Base-by-base conservation (phyloP, 2,329 filamentous ascomycete genomes). In the Microcyclospora pomicola region DNA sequence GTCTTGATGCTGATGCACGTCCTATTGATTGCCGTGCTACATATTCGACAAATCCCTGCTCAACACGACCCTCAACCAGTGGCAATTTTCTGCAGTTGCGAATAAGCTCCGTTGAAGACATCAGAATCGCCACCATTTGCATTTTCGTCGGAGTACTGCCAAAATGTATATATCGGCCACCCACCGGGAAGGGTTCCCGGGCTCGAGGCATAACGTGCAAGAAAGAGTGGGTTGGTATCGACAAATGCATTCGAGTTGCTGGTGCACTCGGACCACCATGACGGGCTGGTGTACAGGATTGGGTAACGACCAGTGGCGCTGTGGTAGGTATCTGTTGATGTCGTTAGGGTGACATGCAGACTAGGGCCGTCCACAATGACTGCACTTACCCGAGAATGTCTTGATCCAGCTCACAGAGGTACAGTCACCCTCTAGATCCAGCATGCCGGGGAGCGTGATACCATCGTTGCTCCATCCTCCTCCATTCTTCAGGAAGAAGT, bases 381-480 rank as follows among this genome's bases (percentile, higher is more conserved):
- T 5, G 19, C 19, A 24, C 19, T 24, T 24, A 24, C 19, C 19
- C 42, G 66, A 64, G 52, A 75, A 75, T 43, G 67, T 64, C 40
- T 58, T 50, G 54, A 75, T 67, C 70, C 70, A 75, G 13, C 58
- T 48, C 1, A 71, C 65, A n/a, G 55, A 56, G 3, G 53, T 41
- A 33, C 62, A 64, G 42, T 71, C 55, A 6, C 65, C 67, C 55
- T 73, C 70, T 10, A 74, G 59, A 46, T 73, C 71, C 6, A 75
- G 59, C 69, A 74, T 72, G 3, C 71, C 70, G 1, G 71, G 72
- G 0, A 75, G 60, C 7, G 70, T 75, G 43, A 63, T 65, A 35
- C 69, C 68, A 44, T 75, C 71, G 13, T 49, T 52, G 14, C 60
- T 61, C 71, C 71, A 75, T 39, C 68, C 68, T 19, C 71, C 71